Base-by-base conservation (phyloP, 2,329 filamentous ascomycete genomes). In the Paecilomyces formosus region DNA sequence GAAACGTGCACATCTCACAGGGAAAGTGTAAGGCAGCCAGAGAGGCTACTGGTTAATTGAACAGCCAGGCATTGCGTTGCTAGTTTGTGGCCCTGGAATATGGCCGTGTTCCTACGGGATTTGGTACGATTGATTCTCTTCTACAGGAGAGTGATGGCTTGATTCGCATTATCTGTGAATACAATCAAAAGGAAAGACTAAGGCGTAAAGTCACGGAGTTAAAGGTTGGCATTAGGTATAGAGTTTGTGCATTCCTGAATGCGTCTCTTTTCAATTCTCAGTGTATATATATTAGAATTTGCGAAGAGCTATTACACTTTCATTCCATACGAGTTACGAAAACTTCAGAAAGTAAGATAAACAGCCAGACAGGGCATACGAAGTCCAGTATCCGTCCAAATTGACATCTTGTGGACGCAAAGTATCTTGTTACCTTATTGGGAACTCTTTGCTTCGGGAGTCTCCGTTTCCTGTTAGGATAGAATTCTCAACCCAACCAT, bases 1-100 rank as follows among this genome's bases (percentile, higher is more conserved):
- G 92, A 61, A 97, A 97, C 70, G 92, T 92, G 12, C 93, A 97
- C 71, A 81, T 87, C 70, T 79, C 80, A 24, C 90, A 96, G 74
- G 92, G 96, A 70, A 97, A 97, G 76, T 97, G 92, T 80, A 97
- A 96, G 80, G 86, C 71, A 9, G 58, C 65, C 13, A 61, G 68
- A 35, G 70, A 73, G 45, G 6, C 39, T 45, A 18, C 39, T 21
- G 39, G 15, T 8, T 45, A 18, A 45, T 45, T 18, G 2, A 1
- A 11, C 9, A n/a, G 39, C 8, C 39, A 45, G 15, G 39, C 6
- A 18, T n/a, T 9, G n/a, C 15, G 9, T 18, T 8, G 3, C 18
- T n/a, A 45, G n/a, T 18, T 9, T 4, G n/a, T 45, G 15, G 1
- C 39, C 8, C 3, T 18, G 2, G 7, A 18, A 45, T 9, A 21